Base-by-base conservation (phyloP, 768 basidiomycete species). In the Tylopilus sp. region DNA sequence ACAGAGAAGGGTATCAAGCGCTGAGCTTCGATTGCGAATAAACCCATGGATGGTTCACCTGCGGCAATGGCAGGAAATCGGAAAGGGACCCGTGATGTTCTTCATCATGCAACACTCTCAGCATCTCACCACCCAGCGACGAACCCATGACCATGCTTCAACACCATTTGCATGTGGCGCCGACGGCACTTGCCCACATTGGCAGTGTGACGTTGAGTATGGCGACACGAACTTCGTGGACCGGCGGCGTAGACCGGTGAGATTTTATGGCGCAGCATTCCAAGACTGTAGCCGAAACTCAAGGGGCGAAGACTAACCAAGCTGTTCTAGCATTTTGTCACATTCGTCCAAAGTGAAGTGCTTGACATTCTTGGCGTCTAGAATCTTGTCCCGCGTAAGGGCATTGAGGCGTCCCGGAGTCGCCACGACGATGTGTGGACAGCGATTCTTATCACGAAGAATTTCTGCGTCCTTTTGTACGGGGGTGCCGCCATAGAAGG, bases 301-400 rank as follows among this genome's bases (percentile, higher is more conserved):
- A 80, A 86, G 55, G 62, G 65, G 61, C 66, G 63, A 60, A 63
- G 83, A 99, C 97, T 98, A 92, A 99, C 97, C 97, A 78, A 99
- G 94, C 85, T 94, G 90, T 83, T 99, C 97, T 71, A 99, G 89
- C 93, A 99, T 98, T 85, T 99, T 99, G 83, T 99, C 97, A 83
- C 97, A 99, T 79, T 99, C 97, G 83, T 99, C 97, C 72, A 99
- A 79, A 52, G 97, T 94, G 75, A 99, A 99, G 79, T 98, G 96
- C 77, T 98, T 98, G 73, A 98, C 93, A 67, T 91, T 86, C 75
- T 90, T 90, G 59, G 91, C 90, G 69, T 97, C 92, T 74, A 99
- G 72, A 64, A 89, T 82, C 79, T 98, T 98, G 76, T 98, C 97
- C 61, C 96, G 81, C 45, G 87, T 85, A 62, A 99, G 87, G 50